Conservation (phyloP, 2,329 filamentous ascomycete genomes). For the Lomentospora prolificans region DNA sequence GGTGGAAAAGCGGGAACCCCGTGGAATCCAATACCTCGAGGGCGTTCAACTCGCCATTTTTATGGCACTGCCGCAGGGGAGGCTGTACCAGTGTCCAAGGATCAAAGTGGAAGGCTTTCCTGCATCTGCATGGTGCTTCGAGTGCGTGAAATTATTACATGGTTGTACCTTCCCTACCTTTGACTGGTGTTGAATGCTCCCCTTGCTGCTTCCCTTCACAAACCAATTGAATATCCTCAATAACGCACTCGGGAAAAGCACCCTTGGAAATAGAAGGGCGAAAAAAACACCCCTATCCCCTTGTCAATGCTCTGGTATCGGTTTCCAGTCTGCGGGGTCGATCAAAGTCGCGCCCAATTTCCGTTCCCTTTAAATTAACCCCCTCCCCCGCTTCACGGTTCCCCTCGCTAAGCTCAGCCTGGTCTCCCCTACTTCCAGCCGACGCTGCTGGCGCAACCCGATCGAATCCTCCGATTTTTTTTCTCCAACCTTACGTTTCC, state of each 20-base stretch:
- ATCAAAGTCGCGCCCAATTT: background rate
- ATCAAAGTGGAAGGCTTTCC: too few relatives aligned
- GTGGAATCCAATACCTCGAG: too few relatives aligned
- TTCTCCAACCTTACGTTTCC: background rate
- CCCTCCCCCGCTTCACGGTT: background rate
- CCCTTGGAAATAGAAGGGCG: background rate
- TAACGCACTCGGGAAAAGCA: background rate
- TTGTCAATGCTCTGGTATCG: background rate
- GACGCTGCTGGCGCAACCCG: background rate
- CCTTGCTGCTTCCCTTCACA: background rate
- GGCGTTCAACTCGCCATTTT: too few relatives aligned
- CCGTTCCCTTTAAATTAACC: background rate
- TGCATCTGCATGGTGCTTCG: background rate
- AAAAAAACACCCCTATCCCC: background rate
- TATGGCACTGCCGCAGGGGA: too few relatives aligned
- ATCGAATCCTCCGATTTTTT: background rate
- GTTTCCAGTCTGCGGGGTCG: constrained; percentile 1
- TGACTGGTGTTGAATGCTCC: background rate
- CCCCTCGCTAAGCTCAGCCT: background rate
- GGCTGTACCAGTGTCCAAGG: too few relatives aligned
- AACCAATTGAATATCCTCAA: background rate
- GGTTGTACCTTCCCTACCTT: background rate
- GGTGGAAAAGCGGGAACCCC: background rate
- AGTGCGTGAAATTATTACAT: constrained; percentile 1
- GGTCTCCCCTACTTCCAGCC: background rate